Percentiles rank a stretch among this genome's conserved stretches.
Conservation (phyloP, 306 rosid species). For the Sicyos edulis region DNA sequence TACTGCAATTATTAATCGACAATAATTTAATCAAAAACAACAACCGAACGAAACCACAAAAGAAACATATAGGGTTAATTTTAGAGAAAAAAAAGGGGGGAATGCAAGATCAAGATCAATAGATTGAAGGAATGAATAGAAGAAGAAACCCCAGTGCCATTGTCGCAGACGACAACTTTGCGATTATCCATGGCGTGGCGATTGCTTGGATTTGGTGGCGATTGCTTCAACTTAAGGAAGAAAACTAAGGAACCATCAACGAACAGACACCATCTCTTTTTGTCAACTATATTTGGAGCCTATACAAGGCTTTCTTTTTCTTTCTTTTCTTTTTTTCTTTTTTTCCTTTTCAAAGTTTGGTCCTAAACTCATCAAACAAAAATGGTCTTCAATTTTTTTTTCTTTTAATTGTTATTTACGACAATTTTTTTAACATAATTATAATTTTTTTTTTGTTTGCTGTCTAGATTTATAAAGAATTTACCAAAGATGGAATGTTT, state of each 20-base stretch:
- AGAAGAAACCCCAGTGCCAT: constrained; percentile 79
- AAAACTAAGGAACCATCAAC: neutral
- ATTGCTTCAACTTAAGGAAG: neutral
- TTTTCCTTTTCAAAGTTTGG: too few relatives aligned
- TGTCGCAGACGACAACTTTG: constrained; percentile 92
- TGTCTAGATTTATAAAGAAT: too few relatives aligned
- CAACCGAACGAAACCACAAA: neutral
- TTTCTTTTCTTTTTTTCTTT: too few relatives aligned
- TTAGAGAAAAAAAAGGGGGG: neutral
- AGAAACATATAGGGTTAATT: neutral
- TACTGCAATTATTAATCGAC: constrained; percentile 46
- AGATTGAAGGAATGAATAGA: neutral
- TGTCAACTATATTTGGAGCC: too few relatives aligned
- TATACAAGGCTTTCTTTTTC: too few relatives aligned
- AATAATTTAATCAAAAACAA: neutral
- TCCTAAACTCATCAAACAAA: too few relatives aligned
- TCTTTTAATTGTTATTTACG: too few relatives aligned
- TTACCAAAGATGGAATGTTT: too few relatives aligned
- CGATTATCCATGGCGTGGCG: constrained; percentile 52
- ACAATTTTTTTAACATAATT: too few relatives aligned
- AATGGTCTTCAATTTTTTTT: too few relatives aligned
- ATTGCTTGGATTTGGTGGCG: neutral
- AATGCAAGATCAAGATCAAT: neutral
- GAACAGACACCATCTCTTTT: too few relatives aligned
- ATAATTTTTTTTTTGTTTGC: too few relatives aligned